Evolutionary conservation across 2,329 filamentous ascomycete genomes (phyloP), one percentile per base, ranked within the genome.

Genomic region (Cordyceps farinosa): DNA sequence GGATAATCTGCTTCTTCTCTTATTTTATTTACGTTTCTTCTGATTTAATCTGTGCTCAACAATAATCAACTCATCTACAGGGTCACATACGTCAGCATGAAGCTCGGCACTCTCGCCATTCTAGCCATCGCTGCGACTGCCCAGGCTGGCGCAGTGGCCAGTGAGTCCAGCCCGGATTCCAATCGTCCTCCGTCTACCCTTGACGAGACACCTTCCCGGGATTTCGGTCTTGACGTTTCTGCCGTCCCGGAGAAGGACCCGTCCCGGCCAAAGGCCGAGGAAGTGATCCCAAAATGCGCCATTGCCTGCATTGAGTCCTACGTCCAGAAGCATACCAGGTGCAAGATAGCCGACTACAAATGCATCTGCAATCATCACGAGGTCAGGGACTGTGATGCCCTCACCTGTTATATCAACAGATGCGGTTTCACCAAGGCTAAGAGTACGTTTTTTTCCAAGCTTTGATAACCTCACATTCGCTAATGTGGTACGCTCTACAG

Each of bases 261-360:
- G 22, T 22, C 4, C 22, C 4, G 22, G 40, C 22, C 22, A 22
- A 45, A 76, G 71, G 67, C 68, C 63, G 67, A 66, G 51, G 55
- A 30, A 57, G 73, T 75, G 62, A 70, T 78, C 62, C 76, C 77
- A 67, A 50, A 76, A 55, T 71, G 79, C 0, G 78, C 79, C 0
- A 78, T 75, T 4, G 76, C 74, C 2, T 73, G 70, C 22, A 52
- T 76, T 10, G 63, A 70, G 47, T 66, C 72, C 17, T 68, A 71
- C 5, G 64, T 67, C 7, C 40, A 67, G 32, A 71, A 73, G 45
- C 67, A 69, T 44, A 55, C 65, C 5, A 65, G 47, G 40, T 79
- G 77, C 69, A 50, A 65, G 9, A 63, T 54, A 29, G 68, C 68
- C 61, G 76, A 79, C 69, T 69, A 69, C 62, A 62, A 66, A 44